Base-by-base conservation (phyloP, 208 protist genomes). In the Blastocrithidia nonstop region DNA sequence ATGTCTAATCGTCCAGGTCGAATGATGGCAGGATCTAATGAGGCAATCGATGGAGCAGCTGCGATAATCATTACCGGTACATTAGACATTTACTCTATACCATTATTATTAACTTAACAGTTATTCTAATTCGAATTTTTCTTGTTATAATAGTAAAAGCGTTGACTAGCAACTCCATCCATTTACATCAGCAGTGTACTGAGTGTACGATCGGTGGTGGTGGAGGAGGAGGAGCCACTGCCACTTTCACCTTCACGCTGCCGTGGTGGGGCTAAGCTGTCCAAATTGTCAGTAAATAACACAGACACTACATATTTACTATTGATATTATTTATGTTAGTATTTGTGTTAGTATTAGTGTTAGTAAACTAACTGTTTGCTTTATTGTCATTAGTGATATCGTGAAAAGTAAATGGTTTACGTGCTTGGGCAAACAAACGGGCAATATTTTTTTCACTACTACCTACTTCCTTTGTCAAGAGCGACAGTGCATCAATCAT, bases 261-360 rank as follows among this genome's bases (percentile, higher is more conserved):
- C 27, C 89, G 80, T 15, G 75, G 74, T 9, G 72, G 71, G 3
- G 90, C 87, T 38, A 96, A 61, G 16, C 80, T 74, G 41, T 96
- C 90, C 35, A 96, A 60, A 55, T 96, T 90, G 63, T 96, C 87
- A 36, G 95, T 63, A 48, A 96, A 83, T 16, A 96, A 58, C 16
- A 76, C 82, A 19, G 74, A 73, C 2, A 87, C 87, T 8, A 83
- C 59, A 5, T 45, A 46, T n/a, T n/a, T n/a, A n/a, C n/a, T n/a
- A n/a, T n/a, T n/a, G n/a, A n/a, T n/a, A n/a, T n/a, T n/a, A n/a
- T n/a, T n/a, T n/a, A n/a, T n/a, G n/a, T n/a, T n/a, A n/a, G n/a
- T n/a, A n/a, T n/a, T n/a, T n/a, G n/a, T n/a, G n/a, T n/a, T n/a
- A n/a, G n/a, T n/a, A n/a, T n/a, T n/a, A n/a, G n/a, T n/a, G n/a